phyloP scores from a whole-genome alignment of 2,329 filamentous ascomycete genomes.

The Sphaerulina musiva region DNA sequence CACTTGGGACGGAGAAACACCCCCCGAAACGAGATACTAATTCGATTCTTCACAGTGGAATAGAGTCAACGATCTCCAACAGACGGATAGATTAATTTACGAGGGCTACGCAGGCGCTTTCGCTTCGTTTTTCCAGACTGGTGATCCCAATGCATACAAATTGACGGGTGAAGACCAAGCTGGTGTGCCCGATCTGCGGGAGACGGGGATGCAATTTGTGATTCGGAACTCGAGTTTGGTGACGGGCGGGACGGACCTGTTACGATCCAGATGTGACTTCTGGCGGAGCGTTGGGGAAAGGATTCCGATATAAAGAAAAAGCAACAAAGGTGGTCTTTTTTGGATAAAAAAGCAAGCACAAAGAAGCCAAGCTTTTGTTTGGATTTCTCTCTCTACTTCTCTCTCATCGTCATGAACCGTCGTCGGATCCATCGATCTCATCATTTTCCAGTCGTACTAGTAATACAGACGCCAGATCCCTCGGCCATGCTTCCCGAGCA shows the following conservation, averaged over 20 bases:
- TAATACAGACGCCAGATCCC: neutral
- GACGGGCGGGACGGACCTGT: constrained; percentile 34
- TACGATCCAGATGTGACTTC: constrained; percentile 48
- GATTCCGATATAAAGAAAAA: constrained; percentile 37
- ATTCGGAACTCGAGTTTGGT: constrained; percentile 44
- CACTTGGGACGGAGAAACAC: neutral
- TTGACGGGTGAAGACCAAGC: constrained; percentile 42
- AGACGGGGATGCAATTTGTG: constrained; percentile 46
- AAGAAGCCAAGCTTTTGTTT: neutral
- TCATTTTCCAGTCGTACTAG: neutral
- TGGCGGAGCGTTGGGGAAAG: constrained; percentile 45
- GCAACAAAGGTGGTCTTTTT: too few species aligned
- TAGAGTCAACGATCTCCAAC: constrained; percentile 47
- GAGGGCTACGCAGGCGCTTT: constrained; percentile 53
- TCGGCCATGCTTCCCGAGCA: neutral
- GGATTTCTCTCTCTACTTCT: neutral
- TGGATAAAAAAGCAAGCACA: neutral
- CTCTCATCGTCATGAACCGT: neutral
- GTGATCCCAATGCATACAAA: constrained; percentile 53
- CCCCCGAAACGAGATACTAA: constrained; percentile 34
- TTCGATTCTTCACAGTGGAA: constrained; percentile 44
- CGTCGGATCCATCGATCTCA: constrained; percentile 2
- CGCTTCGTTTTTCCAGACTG: constrained; percentile 55
- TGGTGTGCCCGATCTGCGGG: constrained; percentile 42
- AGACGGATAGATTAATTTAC: constrained; percentile 49